Base-by-base conservation (phyloP, 306 rosid species). In the Styphnolobium japonicum region DNA sequence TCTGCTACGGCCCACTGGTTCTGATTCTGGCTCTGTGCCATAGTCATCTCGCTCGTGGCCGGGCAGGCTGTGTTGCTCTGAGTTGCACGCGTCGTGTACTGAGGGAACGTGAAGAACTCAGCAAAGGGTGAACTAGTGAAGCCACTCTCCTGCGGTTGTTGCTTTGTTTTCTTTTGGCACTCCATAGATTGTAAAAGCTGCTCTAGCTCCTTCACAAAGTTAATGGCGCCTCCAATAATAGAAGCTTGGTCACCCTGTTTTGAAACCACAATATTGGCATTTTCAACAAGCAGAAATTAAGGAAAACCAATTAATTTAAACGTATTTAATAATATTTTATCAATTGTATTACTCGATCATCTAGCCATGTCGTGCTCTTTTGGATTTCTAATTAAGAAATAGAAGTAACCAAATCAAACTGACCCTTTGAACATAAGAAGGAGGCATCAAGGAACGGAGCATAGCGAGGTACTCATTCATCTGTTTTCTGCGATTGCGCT, bases 171-270 rank as follows among this genome's bases (percentile, higher is more conserved):
- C 33, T 71, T 86, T 2, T 84, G 80, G 0, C 82, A 86, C 77
- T 87, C 92, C 85, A 90, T 90, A 1, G 90, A 86, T 52, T 90
- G 98, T 58, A 92, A 63, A 19, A 82, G 52, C 64, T 95, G 97
- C 61, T 95, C 98, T 27, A 95, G 74, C 80, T 95, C 96, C 89
- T 92, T 95, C 80, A 95, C 96, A 29, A 95, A 95, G 69, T 95
- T 95, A 27, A 95, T 92, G 3, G 98, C 97, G 0, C 98, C 98
- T 14, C 98, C 98, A 85, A 95, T 83, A 37, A 92, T 91, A 21
- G 98, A 95, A 1, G 98, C 98, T 78, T 95, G 98, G 65, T 95
- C 98, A 21, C 98, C 97, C 98, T 94, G 80, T 45, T 81, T 69
- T 7, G 16, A 1, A 12, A 52, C 9, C 7, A 16, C 14, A 60